These are phyloP conservation scores for Nicotiana otophora DNA, from an alignment of 257 asterid species.

Conservation along the genomic window DNA sequence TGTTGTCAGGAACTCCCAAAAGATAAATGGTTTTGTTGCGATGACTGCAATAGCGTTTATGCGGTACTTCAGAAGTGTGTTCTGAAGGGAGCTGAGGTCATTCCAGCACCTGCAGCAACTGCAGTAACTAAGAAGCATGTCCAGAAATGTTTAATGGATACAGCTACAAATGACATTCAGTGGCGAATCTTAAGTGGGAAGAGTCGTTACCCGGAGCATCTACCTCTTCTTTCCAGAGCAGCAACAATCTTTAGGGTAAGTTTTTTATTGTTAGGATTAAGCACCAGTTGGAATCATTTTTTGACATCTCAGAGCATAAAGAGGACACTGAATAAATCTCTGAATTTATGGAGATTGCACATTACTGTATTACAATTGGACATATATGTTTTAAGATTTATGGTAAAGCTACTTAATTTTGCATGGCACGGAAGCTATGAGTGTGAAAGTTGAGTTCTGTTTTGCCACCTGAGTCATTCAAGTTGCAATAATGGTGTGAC, in stretches of 20 bases:
- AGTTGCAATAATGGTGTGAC: neutral
- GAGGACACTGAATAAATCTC: neutral
- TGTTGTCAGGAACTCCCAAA: slow-evolving; percentile 79
- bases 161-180: slow-evolving; percentile 40
- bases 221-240: slow-evolving; percentile 79
- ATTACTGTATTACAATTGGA: neutral
- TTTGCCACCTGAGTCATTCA: neutral
- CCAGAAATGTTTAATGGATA: slow-evolving; percentile 38
- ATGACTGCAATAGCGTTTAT: slow-evolving; percentile 67
- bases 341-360: neutral
- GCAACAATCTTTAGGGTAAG: slow-evolving; percentile 94
- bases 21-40: slow-evolving; percentile 96
- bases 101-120: slow-evolving; percentile 57
- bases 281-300: neutral
- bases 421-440: neutral
- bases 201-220: slow-evolving; percentile 73
- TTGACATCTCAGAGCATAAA: neutral
- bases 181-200: slow-evolving; percentile 89
- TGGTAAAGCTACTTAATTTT: neutral
- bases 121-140: slow-evolving; percentile 45
- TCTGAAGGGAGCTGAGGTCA: slow-evolving; percentile 50
- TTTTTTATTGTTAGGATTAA: slow-evolving; percentile 2
- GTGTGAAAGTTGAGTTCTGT: neutral
- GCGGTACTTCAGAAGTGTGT: slow-evolving; percentile 51
- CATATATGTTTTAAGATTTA: neutral